Base-by-base conservation (phyloP, 169 alveolate genomes). In the Eimeria acervulina region DNA sequence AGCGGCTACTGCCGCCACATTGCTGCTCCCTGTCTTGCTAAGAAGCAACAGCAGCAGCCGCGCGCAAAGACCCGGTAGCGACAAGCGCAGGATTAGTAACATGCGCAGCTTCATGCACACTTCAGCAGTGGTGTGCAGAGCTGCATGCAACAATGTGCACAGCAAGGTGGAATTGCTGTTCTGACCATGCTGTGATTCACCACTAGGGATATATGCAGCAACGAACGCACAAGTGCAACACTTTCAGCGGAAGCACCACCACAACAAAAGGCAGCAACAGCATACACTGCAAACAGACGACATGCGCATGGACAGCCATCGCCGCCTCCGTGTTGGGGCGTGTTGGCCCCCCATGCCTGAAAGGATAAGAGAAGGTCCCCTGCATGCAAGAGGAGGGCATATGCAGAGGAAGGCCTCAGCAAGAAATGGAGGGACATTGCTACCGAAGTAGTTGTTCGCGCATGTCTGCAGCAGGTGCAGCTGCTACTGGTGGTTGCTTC, bases 31-130 rank as follows among this genome's bases (percentile, higher is more conserved):
- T 76, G 87, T 17, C 38, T 76, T 76, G 87, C 87, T 76, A 76
- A 76, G 87, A 76, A 76, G 87, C 87, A 76, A 44, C 87, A 76
- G 87, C 59, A 76, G 63, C 87, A 40, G 87, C 87, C 13, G 63
- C 87, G 19, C 17, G 87, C 36, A 26, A 21, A 76, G 38, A 21
- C 51, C 91, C 47, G n/a, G 91, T 52, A 28, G 91, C 52, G 72
- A 33, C 74, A 44, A 12, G 51, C 51, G 28, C 74, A 44, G 31
- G 74, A 47, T 10, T 33, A 17, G 26, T 31, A 40, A 7, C 91
- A n/a, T 28, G 68, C 74, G 8, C 72, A 83, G 91, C 80, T 68
- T 68, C 80, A 12, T 28, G 23, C 47, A 33, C 44, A 68, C 44
- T 68, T 10, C 80, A 68, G 80, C 80, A 68, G 33, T 51, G 68